phyloP scores from a whole-genome alignment of 352 stramenopile species.

The Phytopythium kandeliae region DNA sequence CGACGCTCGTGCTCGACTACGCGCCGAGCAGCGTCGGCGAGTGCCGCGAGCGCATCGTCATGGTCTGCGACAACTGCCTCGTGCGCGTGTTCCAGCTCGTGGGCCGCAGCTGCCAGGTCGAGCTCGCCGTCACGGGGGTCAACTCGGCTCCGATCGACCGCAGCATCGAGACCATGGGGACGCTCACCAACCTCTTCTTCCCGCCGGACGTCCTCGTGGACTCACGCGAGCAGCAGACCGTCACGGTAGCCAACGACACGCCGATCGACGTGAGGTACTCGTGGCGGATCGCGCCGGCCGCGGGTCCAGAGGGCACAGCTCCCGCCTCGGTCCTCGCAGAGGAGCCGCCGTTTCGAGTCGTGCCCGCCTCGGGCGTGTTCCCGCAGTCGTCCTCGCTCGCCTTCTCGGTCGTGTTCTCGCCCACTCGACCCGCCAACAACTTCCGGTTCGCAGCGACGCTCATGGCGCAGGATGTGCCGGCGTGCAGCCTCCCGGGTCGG shows the following conservation, averaged over 20 bases:
- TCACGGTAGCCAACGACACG: slow-evolving; percentile 61
- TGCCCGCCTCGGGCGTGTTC: slow-evolving; percentile 36
- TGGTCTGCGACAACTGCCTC: slow-evolving; percentile 84
- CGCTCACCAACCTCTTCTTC: slow-evolving; percentile 48
- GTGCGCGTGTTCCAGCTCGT: slow-evolving; percentile 65
- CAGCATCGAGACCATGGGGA: slow-evolving; percentile 35
- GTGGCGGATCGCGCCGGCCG: slow-evolving; percentile 34
- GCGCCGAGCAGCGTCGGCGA: slow-evolving; percentile 50
- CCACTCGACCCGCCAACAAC: slow-evolving; percentile 7
- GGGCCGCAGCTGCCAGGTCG: slow-evolving; percentile 61
- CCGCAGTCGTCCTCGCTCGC: slow-evolving; percentile 22
- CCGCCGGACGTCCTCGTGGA: slow-evolving; percentile 29
- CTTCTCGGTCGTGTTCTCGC: slow-evolving; percentile 47
- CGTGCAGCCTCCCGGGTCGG: slow-evolving; percentile 45
- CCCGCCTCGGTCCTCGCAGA: background rate
- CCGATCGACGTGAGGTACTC: slow-evolving; percentile 51
- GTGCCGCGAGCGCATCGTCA: slow-evolving; percentile 54
- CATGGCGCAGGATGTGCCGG: slow-evolving; percentile 34
- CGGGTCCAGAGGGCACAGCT: background rate
- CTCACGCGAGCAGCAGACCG: slow-evolving; percentile 19
- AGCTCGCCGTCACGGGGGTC: slow-evolving; percentile 38
- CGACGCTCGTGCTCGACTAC: slow-evolving; percentile 48
- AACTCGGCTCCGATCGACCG: slow-evolving; percentile 44
- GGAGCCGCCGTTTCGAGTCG: slow-evolving; percentile 31
- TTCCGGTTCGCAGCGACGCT: slow-evolving; percentile 29